Percentiles rank a stretch among this genome's conserved stretches.
These are phyloP conservation scores for Tuber microsphaerosporum DNA, from an alignment of 495 filamentous ascomycete genomes.

Conservation along the genomic window DNA sequence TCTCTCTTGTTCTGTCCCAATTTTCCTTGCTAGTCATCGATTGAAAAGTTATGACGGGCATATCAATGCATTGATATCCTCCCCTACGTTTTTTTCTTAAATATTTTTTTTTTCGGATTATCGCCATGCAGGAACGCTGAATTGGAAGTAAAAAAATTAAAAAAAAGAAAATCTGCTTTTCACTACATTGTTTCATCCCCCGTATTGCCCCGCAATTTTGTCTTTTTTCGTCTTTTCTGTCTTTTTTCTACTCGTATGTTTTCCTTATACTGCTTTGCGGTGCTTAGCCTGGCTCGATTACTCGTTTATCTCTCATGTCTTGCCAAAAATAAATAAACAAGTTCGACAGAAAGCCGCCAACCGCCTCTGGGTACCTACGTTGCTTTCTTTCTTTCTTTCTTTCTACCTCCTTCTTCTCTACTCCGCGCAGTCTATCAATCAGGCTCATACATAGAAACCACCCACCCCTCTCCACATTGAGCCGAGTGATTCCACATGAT, in stretches of 20 bases:
- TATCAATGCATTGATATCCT: neutral
- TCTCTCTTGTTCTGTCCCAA: neutral
- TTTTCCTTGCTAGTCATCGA: constrained; percentile 2
- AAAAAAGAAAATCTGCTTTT: neutral
- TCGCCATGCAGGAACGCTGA: neutral
- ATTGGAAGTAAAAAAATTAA: constrained; percentile 17
- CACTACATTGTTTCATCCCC: constrained; percentile 2
- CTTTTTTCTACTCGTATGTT: neutral
- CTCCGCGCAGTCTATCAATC: neutral
- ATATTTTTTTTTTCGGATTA: neutral
- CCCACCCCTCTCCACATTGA: neutral
- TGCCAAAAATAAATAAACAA: neutral
- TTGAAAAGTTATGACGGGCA: neutral
- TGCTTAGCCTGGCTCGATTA: neutral
- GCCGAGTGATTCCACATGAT: neutral
- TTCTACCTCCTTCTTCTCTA: neutral
- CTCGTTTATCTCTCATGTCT: neutral
- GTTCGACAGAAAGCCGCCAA: neutral
- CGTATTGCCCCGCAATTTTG: neutral
- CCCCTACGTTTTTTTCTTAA: constrained; percentile 11
- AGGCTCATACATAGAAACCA: neutral
- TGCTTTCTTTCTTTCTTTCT: neutral
- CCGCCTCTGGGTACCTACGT: neutral
- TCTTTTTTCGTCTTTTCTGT: constrained; percentile 14
- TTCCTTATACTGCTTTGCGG: neutral